These are phyloP conservation scores for Naganishia cerealis DNA, from an alignment of 1,284 basidiomycete species.

Conservation along the genomic window DNA sequence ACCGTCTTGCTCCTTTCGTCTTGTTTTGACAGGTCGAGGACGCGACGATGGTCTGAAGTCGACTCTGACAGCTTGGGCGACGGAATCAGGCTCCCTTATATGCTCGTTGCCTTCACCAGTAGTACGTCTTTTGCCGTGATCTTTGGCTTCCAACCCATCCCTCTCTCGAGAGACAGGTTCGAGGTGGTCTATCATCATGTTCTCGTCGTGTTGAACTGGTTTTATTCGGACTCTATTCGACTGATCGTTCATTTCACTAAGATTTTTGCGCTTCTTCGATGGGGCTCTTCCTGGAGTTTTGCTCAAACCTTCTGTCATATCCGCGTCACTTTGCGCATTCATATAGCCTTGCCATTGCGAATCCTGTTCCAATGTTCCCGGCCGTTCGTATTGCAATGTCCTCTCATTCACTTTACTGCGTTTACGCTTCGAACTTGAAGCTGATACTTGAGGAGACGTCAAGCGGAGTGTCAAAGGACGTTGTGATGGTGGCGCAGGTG, in stretches of 20 bases:
- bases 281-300: background rate
- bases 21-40: background rate
- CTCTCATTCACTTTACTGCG: background rate
- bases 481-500: background rate
- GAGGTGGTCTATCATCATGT: background rate
- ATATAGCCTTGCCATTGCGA: background rate
- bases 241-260: background rate
- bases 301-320: background rate
- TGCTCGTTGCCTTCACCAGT: background rate
- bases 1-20: constrained; percentile 6
- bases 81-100: background rate
- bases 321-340: background rate
- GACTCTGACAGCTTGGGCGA: background rate
- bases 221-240: background rate
- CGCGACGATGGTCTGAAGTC: background rate
- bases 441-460: background rate
- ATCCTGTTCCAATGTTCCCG: background rate
- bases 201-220: background rate
- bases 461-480: background rate
- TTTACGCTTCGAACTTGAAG: background rate
- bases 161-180: background rate
- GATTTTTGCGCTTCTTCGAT: constrained; percentile 2
- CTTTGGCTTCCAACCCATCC: background rate
- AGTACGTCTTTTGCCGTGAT: background rate
- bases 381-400: background rate